Base-by-base conservation (phyloP, 495 filamentous ascomycete genomes). In the Podospora didyma region DNA sequence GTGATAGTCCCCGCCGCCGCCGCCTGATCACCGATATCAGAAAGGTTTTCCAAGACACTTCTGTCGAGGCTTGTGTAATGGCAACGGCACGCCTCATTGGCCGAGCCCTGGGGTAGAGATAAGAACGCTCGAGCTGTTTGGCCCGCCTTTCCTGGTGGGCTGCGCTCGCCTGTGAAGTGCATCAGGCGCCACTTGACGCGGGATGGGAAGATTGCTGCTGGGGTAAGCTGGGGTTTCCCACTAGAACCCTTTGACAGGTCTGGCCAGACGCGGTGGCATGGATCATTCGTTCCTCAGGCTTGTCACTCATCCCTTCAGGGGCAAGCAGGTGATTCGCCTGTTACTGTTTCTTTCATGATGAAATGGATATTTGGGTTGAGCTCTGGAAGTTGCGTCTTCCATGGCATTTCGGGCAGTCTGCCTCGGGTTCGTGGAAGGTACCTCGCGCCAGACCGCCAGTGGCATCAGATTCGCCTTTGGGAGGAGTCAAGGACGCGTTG, bases 61-160 rank as follows among this genome's bases (percentile, higher is more conserved):
- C 26, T 31, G 24, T 35, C 28, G 22, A 55, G 46, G 56, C 62
- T 37, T 59, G 53, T 23, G 59, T 52, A 21, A 44, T 34, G 42
- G 46, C 19, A 52, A 45, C 7, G 46, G 2, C 47, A 10, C 17
- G 3, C 14, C 39, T 59, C 23, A 67, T 67, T 67, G 65, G 65
- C 50, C 46, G 46, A 45, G 16, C 37, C 17, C 19, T 54, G 51
- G 56, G 52, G 46, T 31, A 64, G 51, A 60, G 62, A 64, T 64
- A 67, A 64, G 65, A 51, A 67, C 48, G 31, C 41, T 41, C 16
- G 51, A 34, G 17, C 58, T 64, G 59, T 64, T 55, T 66, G 60
- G 63, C 51, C 49, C 54, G 48, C 57, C 53, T 35, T 55, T 28
- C 58, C 57, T 54, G 57, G 48, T 47, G 56, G 56, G 56, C 44